Evolutionary conservation across 2,329 filamentous ascomycete species (phyloP).

Genomic region (Leptographium radiaticola): DNA sequence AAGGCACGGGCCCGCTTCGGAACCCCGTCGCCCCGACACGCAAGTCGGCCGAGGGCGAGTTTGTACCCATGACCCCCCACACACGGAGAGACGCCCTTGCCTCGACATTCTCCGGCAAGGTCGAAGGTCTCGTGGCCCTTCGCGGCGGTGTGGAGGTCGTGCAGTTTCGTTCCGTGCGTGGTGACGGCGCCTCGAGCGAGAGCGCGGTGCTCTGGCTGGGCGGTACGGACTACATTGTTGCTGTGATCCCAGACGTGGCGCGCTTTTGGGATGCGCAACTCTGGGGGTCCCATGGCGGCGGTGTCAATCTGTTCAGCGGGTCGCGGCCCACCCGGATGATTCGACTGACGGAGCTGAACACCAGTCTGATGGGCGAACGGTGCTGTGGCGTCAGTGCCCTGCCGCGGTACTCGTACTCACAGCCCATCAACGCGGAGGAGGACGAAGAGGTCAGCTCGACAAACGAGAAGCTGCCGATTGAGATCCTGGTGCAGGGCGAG

Average conservation of each 20-base stretch:
- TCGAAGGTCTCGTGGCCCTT: conserved; percentile 38
- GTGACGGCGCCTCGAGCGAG: conserved; percentile 35
- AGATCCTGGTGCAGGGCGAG: conserved; percentile 42
- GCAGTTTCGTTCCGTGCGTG: conserved; percentile 26
- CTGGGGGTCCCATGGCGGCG: conserved; percentile 34
- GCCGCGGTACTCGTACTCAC: conserved; percentile 17
- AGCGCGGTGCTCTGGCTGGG: conserved; percentile 44
- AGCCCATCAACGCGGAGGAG: conserved; percentile 9
- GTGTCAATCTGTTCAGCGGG: conserved; percentile 42
- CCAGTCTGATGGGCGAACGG: conserved; percentile 42
- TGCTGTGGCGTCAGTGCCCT: conserved; percentile 39
- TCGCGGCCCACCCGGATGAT: conserved; percentile 42
- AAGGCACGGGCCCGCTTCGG: conserved; percentile 45
- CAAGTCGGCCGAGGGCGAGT: conserved; percentile 30
- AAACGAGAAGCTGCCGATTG: conserved; percentile 27
- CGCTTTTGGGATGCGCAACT: conserved; percentile 49
- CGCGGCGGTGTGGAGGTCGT: conserved; percentile 39
- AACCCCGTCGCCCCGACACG: conserved; percentile 21
- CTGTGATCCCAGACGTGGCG: conserved; percentile 39
- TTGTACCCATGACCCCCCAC: conserved; percentile 52
- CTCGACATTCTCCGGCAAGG: conserved; percentile 27
- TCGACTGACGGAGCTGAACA: conserved; percentile 37
- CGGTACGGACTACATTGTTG: conserved; percentile 38
- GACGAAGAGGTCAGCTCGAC: conserved; percentile 8
- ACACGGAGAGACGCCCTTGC: conserved; percentile 40